Evolutionary conservation across 2,329 filamentous ascomycete genomes (phyloP), one percentile per base, ranked within the genome.

Genomic region (Cercospora brassicicola): DNA sequence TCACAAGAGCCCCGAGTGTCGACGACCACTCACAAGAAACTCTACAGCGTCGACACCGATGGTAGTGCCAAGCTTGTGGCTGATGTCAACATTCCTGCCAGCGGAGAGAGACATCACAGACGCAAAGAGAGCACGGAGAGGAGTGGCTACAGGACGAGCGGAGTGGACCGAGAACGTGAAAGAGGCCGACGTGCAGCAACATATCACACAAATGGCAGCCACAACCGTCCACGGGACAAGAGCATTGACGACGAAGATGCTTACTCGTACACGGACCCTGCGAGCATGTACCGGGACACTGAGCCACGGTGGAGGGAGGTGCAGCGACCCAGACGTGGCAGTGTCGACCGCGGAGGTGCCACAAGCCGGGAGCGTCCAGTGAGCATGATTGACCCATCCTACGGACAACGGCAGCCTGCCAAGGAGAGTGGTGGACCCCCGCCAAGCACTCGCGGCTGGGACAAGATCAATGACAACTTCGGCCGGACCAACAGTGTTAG

Each of bases 361-460:
- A 64, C 66, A 8, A 78, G 76, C 61, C 79, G 82, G 23, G 77
- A 80, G 26, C 79, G 83, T n/a, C 82, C 83, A 11, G 76, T 77
- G 48, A 84, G 82, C 74, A 77, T 84, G 76, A 73, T 83, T 8
- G 72, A 81, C 45, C 79, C 76, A 9, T 69, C 70, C 11, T 72
- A 70, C 48, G 71, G 71, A 53, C 73, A 76, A 39, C 74, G 76
- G 28, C 73, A 79, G 72, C 55, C 73, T 36, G 73, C 77, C 68
- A 60, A 73, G 55, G 74, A 80, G 77, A 72, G 79, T 57, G 57
- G 81, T 15, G 79, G 79, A 10, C 90, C 90, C 2, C 91, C 91
- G 9, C 89, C 89, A 4, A 87, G 89, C 4, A 91, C 88, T 2
- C 84, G 90, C 72, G 90, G 89, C 0, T 88, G 93, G 71, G 90